Evolutionary conservation across 1,284 basidiomycete species (phyloP).

Genomic region (Leccinum huronense): DNA sequence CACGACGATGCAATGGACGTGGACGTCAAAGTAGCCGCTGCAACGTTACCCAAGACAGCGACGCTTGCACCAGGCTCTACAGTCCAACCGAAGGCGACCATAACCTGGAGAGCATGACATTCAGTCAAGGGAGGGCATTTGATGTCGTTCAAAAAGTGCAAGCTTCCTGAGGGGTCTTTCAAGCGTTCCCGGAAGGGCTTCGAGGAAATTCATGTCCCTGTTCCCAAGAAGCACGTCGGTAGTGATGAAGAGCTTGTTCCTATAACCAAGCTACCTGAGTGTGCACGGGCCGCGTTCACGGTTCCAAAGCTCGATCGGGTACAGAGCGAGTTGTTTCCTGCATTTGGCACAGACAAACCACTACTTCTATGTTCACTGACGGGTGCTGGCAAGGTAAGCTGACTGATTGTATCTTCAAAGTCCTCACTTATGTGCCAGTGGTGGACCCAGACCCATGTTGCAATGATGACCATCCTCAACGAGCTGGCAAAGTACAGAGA

Average conservation of each 20-base stretch:
- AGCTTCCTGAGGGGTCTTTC: constrained; percentile 96
- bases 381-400: constrained; percentile 91
- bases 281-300: constrained; percentile 87
- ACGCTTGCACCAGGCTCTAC: constrained; percentile 88
- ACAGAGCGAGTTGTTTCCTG: constrained; percentile 91
- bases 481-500: constrained; percentile 86
- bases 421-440: constrained; percentile 8
- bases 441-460: constrained; percentile 84
- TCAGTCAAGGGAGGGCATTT: constrained; percentile 92
- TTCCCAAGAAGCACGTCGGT: constrained; percentile 79
- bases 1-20: constrained; percentile 75
- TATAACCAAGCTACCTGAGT: constrained; percentile 75
- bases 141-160: constrained; percentile 99
- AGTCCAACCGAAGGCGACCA: constrained; percentile 79
- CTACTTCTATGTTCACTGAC: constrained; percentile 97
- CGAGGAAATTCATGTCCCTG: constrained; percentile 97
- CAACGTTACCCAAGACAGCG: constrained; percentile 77
- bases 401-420: constrained; percentile 2
- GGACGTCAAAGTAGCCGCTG: constrained; percentile 50
- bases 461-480: constrained; percentile 90
- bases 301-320: constrained; percentile 86
- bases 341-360: constrained; percentile 94
- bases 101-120: constrained; percentile 94
- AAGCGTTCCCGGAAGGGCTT: constrained; percentile 96
- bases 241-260: constrained; percentile 74